phyloP scores from a whole-genome alignment of 2,329 filamentous ascomycete species.

The Fusarium sp. region DNA sequence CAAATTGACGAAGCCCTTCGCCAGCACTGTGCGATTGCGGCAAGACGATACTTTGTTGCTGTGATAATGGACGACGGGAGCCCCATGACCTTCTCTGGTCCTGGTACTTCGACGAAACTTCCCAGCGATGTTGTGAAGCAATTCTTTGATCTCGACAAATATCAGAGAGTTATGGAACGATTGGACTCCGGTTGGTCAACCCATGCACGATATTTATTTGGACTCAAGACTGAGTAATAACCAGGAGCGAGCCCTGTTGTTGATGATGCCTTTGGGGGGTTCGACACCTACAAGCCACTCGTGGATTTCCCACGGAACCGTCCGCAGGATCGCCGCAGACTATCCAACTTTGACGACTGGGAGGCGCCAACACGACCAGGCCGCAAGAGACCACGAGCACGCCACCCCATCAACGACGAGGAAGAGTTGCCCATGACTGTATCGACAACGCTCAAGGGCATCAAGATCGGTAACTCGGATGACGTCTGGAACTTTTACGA shows the following conservation, averaged over 20 bases:
- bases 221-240: constrained; percentile 17
- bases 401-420: constrained; percentile 52
- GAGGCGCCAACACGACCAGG: constrained; percentile 43
- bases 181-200: constrained; percentile 51
- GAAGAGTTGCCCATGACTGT: constrained; percentile 53
- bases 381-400: constrained; percentile 46
- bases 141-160: constrained; percentile 58
- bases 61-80: constrained; percentile 58
- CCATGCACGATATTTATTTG: neutral
- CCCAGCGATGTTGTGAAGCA: constrained; percentile 51
- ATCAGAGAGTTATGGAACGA: constrained; percentile 51
- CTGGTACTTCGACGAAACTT: constrained; percentile 48
- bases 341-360: constrained; percentile 47
- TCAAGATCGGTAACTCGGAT: constrained; percentile 62
- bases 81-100: constrained; percentile 56
- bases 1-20: constrained; percentile 61
- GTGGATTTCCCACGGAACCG: constrained; percentile 42
- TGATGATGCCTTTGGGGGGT: constrained; percentile 45
- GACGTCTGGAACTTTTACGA: constrained; percentile 68
- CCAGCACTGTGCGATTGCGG: constrained; percentile 61
- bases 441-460: constrained; percentile 51
- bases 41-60: constrained; percentile 61
- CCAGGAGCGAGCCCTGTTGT: constrained; percentile 47
- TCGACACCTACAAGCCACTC: constrained; percentile 43
- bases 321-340: constrained; percentile 45